A percentile compares a stretch with the other conserved stretches of the same genome.
Conservation (phyloP, 768 basidiomycete genomes). For the Russula emetica region DNA sequence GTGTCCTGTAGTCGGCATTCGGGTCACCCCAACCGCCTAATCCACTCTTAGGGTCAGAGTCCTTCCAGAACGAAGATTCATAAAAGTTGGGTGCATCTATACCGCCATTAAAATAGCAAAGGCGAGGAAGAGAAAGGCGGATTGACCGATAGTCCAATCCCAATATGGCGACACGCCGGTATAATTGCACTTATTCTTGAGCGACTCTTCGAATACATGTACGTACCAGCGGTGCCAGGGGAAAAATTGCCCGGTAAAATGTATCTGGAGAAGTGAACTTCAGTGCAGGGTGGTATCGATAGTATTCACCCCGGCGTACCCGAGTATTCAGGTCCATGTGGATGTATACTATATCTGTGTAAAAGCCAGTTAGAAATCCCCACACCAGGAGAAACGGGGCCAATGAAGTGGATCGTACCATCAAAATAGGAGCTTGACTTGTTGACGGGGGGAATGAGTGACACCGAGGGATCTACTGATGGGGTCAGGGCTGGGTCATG, state of each 20-base stretch:
- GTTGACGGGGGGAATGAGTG: slow-evolving; percentile 25
- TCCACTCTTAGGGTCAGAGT: slow-evolving; percentile 29
- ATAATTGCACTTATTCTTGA: slow-evolving; percentile 31
- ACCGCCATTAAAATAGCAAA: not conserved
- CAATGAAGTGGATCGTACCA: slow-evolving; percentile 1
- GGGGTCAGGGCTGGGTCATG: slow-evolving; percentile 24
- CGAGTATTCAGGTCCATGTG: slow-evolving; percentile 32
- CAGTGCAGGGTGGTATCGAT: not conserved
- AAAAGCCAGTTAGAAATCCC: not conserved
- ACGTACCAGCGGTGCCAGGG: slow-evolving; percentile 34
- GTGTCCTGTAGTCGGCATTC: slow-evolving; percentile 27
- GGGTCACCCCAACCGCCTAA: slow-evolving; percentile 34
- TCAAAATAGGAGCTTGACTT: slow-evolving; percentile 25
- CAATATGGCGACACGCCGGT: slow-evolving; percentile 32
- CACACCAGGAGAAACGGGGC: not conserved
- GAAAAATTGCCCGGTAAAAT: slow-evolving; percentile 31
- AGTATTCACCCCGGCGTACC: slow-evolving; percentile 4
- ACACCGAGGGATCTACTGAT: slow-evolving; percentile 13
- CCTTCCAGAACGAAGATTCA: slow-evolving; percentile 29
- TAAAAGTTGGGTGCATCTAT: slow-evolving; percentile 31
- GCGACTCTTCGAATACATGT: slow-evolving; percentile 26
- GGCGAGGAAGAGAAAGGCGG: not conserved
- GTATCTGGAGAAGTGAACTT: slow-evolving; percentile 24
- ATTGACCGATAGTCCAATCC: slow-evolving; percentile 32
- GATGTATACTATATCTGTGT: slow-evolving; percentile 29